A percentile compares a stretch with the other conserved stretches of the same genome.
phyloP scores from a whole-genome alignment of 1,139 yeast species.

The Candida pseudoviswanathii region DNA sequence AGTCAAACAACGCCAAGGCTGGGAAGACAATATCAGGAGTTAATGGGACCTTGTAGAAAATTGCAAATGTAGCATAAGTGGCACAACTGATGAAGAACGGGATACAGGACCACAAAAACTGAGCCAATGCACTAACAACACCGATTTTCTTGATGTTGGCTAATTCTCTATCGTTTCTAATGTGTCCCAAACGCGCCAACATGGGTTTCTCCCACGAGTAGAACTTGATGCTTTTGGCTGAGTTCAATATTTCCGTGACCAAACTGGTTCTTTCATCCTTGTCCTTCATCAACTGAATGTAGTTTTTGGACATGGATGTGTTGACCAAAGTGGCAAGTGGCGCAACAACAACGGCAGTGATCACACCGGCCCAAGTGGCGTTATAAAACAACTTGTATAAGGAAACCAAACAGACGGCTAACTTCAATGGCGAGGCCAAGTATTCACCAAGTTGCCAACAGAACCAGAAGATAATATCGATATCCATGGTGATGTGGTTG shows the following conservation, averaged over 20 bases:
- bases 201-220: conserved; percentile 47
- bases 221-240: conserved; percentile 43
- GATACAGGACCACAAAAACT: conserved; percentile 39
- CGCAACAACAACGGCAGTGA: conserved; percentile 33
- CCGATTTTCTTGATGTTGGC: conserved; percentile 31
- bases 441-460: conserved; percentile 24
- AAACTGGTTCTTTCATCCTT: conserved; percentile 41
- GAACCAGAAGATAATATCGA: conserved; percentile 28
- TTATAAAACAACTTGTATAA: conserved; percentile 33
- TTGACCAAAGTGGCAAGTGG: conserved; percentile 37
- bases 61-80: conserved; percentile 31
- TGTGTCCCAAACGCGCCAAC: conserved; percentile 32
- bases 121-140: conserved; percentile 30
- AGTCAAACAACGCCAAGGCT: conserved; percentile 38
- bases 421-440: conserved; percentile 58
- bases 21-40: conserved; percentile 44
- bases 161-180: conserved; percentile 42
- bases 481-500: conserved; percentile 42
- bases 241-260: conserved; percentile 40
- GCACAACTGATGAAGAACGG: conserved; percentile 41
- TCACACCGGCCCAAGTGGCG: conserved; percentile 40
- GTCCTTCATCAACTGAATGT: conserved; percentile 28
- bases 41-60: conserved; percentile 26
- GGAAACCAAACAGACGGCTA: conserved; percentile 29
- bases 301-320: conserved; percentile 28